These are phyloP conservation scores for Pachysandra terminalis DNA, from an alignment of 164 flowering plant species.

Conservation along the genomic window DNA sequence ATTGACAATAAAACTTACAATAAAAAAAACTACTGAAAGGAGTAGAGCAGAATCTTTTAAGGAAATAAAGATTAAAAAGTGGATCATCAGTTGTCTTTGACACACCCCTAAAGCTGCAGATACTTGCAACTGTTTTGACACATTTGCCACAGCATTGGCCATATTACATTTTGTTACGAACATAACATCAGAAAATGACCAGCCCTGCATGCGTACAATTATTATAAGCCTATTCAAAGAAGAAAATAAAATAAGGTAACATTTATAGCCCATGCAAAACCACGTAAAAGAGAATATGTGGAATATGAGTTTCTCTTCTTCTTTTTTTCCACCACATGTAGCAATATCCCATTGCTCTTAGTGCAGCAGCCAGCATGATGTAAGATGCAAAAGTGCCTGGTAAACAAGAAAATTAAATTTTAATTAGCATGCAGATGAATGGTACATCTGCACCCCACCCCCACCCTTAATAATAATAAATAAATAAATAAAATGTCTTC, in stretches of 20 bases:
- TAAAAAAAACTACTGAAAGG: not conserved
- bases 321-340: slow-evolving; percentile 96
- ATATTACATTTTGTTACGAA: slow-evolving; percentile 83
- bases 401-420: slow-evolving; percentile 5
- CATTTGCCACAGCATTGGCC: slow-evolving; percentile 74
- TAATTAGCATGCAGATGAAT: too few relatives aligned
- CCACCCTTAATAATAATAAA: too few relatives aligned
- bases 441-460: too few relatives aligned
- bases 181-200: slow-evolving; percentile 81
- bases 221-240: not conserved
- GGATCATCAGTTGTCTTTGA: slow-evolving; percentile 2
- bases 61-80: not conserved
- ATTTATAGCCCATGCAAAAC: not conserved
- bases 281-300: not conserved
- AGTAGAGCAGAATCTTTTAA: not conserved
- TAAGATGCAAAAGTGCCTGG: slow-evolving; percentile 60
- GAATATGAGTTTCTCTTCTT: not conserved
- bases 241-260: not conserved
- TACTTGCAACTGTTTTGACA: slow-evolving; percentile 73
- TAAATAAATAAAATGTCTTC: too few relatives aligned
- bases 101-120: slow-evolving; percentile 65
- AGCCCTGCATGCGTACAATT: slow-evolving; percentile 42
- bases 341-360: slow-evolving; percentile 92
- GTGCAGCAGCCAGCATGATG: slow-evolving; percentile 79
- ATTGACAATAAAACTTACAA: not conserved